Evolutionary conservation across 176 grass and related monocot genomes (phyloP).

Genomic region (Juncus effusus): DNA sequence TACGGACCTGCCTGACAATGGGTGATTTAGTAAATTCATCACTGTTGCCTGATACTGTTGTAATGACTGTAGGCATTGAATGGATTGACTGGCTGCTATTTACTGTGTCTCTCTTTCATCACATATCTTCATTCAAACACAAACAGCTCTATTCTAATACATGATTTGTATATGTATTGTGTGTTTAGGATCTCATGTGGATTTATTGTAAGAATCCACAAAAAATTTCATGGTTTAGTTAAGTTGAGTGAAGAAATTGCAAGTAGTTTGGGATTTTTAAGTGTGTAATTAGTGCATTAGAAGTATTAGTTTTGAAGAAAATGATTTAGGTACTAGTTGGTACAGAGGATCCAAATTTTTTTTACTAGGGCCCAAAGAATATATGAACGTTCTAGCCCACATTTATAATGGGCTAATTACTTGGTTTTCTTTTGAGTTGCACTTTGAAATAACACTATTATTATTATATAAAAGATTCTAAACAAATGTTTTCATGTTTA

Average conservation of each 20-base stretch:
- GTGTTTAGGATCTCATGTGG: neutral
- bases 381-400: neutral
- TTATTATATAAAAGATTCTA: neutral
- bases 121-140: constrained; percentile 19
- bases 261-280: neutral
- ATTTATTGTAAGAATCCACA: neutral
- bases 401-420: neutral
- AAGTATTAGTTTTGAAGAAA: neutral
- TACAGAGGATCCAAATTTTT: neutral
- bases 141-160: neutral
- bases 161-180: neutral
- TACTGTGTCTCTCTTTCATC: constrained; percentile 21
- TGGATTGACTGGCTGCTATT: constrained; percentile 9
- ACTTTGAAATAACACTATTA: too few species aligned
- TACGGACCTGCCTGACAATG: neutral
- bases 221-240: neutral
- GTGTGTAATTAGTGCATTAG: neutral
- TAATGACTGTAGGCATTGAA: constrained; percentile 20
- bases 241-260: neutral
- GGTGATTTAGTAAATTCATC: constrained; percentile 14
- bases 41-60: neutral
- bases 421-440: too few species aligned
- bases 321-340: neutral
- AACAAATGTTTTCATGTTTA: too few species aligned
- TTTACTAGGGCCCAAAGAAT: neutral